phyloP scores from a whole-genome alignment of 2,329 filamentous ascomycete genomes.

The Penicillium sp. region DNA sequence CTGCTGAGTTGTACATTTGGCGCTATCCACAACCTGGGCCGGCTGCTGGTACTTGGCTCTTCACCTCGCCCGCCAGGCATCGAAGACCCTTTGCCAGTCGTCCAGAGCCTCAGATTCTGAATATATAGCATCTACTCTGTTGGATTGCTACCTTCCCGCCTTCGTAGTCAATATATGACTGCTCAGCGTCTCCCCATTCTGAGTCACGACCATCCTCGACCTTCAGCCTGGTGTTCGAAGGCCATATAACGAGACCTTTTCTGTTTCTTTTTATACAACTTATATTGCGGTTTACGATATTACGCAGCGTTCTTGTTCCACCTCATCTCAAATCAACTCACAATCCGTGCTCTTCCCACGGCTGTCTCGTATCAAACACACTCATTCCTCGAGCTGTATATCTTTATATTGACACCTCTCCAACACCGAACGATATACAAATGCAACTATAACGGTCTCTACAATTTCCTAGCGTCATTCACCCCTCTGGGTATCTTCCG shows the following conservation, averaged over 20 bases:
- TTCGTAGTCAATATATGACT: conserved; percentile 33
- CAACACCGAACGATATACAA: conserved; percentile 41
- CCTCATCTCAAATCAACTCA: conserved; percentile 11
- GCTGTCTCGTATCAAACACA: conserved; percentile 29
- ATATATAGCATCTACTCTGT: conserved; percentile 24
- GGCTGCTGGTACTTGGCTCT: conserved; percentile 33
- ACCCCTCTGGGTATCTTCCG: conserved; percentile 30
- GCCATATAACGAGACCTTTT: conserved; percentile 31
- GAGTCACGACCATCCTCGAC: conserved; percentile 38
- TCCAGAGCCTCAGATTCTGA: conserved; percentile 26
- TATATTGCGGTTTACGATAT: conserved; percentile 42
- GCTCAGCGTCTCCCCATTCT: conserved; percentile 30
- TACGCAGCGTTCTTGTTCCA: conserved; percentile 41
- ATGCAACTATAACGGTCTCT: conserved; percentile 49
- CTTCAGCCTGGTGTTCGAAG: conserved; percentile 46
- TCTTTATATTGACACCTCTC: conserved; percentile 23
- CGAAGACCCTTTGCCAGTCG: conserved; percentile 32
- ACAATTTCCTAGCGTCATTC: conserved; percentile 40
- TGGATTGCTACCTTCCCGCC: conserved; percentile 10
- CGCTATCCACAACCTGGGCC: conserved; percentile 25
- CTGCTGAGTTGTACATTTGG: conserved; percentile 24
- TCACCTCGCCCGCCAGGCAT: conserved; percentile 24
- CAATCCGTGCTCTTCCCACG: conserved; percentile 21
- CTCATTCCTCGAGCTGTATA: conserved; percentile 27
- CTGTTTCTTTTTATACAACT: conserved; percentile 33